Percentiles rank a stretch among this genome's conserved stretches.
Conservation (phyloP, 1,139 yeast species). For the Geotrichum candidum region DNA sequence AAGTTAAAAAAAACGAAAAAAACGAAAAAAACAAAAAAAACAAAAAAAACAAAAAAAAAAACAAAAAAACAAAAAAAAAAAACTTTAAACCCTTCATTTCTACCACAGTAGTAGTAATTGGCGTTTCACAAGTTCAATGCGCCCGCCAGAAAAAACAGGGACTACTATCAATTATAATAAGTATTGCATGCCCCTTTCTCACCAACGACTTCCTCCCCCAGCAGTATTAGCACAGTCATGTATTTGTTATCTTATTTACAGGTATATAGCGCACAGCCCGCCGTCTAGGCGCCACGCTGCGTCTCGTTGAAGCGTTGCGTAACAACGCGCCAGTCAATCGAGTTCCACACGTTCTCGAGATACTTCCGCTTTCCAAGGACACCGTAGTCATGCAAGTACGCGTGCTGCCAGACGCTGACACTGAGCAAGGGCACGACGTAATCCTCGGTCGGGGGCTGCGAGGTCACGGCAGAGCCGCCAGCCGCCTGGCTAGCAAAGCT, state of each 20-base stretch:
- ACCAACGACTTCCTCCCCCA: not conserved
- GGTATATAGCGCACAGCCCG: conserved; percentile 1
- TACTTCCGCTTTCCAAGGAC: conserved; percentile 70
- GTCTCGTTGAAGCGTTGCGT: conserved; percentile 21
- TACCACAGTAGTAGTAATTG: not conserved
- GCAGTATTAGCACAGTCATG: not conserved
- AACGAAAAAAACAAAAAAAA: not conserved
- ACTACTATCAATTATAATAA: too few relatives aligned
- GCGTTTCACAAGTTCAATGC: not conserved
- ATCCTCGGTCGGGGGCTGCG: conserved; percentile 4
- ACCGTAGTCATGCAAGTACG: conserved; percentile 82
- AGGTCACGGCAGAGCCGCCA: not conserved
- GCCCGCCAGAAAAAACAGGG: too few relatives aligned
- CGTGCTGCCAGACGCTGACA: conserved; percentile 81
- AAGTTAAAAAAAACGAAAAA: not conserved
- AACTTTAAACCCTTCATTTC: not conserved
- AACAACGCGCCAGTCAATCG: conserved; percentile 83
- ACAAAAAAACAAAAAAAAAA: not conserved
- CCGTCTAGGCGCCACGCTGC: not conserved
- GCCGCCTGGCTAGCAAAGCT: not conserved
- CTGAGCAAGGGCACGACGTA: conserved; percentile 59
- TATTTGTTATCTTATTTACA: conserved; percentile 2
- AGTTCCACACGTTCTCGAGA: conserved; percentile 67
- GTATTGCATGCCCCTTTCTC: not conserved
- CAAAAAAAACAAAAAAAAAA: not conserved